Percentiles rank a stretch among this genome's conserved stretches.
Conservation (phyloP, 2,329 filamentous ascomycete genomes). For the Sarocladium oryzae region DNA sequence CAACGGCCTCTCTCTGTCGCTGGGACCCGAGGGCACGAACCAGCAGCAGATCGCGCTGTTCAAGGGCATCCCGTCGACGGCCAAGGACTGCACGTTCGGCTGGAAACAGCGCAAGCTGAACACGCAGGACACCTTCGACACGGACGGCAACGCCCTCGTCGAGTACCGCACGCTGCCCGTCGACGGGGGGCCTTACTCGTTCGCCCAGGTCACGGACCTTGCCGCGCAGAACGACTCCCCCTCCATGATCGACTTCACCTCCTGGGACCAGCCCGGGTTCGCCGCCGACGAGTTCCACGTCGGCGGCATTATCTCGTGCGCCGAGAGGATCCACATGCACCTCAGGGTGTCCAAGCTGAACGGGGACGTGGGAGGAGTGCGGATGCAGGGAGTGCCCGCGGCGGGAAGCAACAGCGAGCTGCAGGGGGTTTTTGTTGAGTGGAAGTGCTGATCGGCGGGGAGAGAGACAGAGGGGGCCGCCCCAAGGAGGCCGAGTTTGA, state of each 20-base stretch:
- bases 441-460: neutral
- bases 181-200: neutral
- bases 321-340: neutral
- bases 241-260: constrained; percentile 3
- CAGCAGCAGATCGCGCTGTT: constrained; percentile 1
- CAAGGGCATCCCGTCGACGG: neutral
- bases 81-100: neutral
- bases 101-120: constrained; percentile 1
- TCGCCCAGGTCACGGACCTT: neutral
- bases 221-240: neutral
- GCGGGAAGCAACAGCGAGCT: neutral
- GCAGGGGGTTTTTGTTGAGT: constrained; percentile 1
- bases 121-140: neutral
- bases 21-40: neutral
- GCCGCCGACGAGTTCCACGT: neutral
- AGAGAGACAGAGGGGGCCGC: too few relatives aligned
- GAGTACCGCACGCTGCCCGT: neutral
- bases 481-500: too few relatives aligned
- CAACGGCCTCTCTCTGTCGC: neutral
- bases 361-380: neutral
- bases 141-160: neutral
- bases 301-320: neutral
- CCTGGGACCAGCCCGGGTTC: constrained; percentile 2
- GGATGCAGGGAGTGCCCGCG: neutral
- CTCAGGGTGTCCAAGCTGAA: neutral